Evolutionary conservation across 2,329 filamentous ascomycete species (phyloP), one percentile per base, ranked within the genome.

Genomic region (Colletotrichum tropicicola): DNA sequence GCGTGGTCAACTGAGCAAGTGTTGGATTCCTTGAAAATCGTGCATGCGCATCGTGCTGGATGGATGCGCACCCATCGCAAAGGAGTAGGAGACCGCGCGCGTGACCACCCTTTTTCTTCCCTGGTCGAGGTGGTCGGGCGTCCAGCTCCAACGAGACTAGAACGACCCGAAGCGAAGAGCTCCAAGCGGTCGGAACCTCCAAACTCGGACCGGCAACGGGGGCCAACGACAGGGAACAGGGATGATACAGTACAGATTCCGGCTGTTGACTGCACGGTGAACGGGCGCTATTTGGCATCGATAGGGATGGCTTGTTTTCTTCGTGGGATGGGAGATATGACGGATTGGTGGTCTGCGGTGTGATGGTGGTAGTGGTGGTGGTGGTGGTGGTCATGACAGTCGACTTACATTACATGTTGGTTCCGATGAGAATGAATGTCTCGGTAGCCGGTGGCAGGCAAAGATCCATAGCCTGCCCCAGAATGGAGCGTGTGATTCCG

Each of bases 181-280:
- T 30, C 53, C 53, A 63, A 43, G 37, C 54, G 53, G 59, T 39
- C 35, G 56, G 56, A 54, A 49, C 35, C 43, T 44, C 49, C 49
- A 61, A 54, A 41, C 56, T 45, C 49, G 44, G 44, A 21, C 43
- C 58, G 39, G 48, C 32, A 27, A 49, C 51, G 28, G 58, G 37
- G 44, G 23, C 49, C 6, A 10, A 56, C 17, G 47, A 39, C 57
- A 61, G 58, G 57, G 61, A 44, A 55, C 49, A 61, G 57, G 61
- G 57, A 21, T 61, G 5, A 7, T 15, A 4, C n/a, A 49, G 49
- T 17, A 32, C 44, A 54, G 43, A 49, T 59, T 51, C 15, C 51
- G 62, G 62, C 57, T 61, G 23, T 51, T 56, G 57, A 56, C 62
- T 65, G 57, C 51, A 55, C 17, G 49, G 35, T 27, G 49, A 27